Evolutionary conservation across 2,329 filamentous ascomycete species (phyloP).

Genomic region (Alternaria solani): DNA sequence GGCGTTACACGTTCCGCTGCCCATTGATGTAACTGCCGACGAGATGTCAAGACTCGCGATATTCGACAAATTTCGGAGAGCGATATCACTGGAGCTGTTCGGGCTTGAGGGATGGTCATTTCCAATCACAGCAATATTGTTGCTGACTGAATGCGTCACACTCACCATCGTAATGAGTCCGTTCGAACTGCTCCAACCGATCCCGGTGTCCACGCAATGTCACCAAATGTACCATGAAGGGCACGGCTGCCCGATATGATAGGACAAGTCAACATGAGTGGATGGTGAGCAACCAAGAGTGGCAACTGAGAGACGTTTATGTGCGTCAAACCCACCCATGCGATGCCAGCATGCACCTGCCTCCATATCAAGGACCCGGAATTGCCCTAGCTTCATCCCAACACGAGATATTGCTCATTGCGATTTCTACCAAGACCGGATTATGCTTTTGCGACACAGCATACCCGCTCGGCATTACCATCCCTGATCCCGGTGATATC

Average conservation of each 20-base stretch:
- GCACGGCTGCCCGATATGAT: neutral
- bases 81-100: neutral
- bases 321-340: neutral
- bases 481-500: neutral
- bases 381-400: neutral
- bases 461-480: conserved; percentile 2
- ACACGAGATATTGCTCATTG: neutral
- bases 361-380: neutral
- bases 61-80: conserved; percentile 2
- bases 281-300: neutral
- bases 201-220: neutral
- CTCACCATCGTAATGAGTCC: neutral
- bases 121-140: neutral
- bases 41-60: conserved; percentile 14
- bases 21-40: conserved; percentile 17
- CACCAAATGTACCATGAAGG: neutral
- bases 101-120: neutral
- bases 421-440: neutral
- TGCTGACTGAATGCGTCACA: neutral
- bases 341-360: neutral
- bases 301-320: neutral
- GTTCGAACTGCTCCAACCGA: neutral
- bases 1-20: conserved; percentile 1
- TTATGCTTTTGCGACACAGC: neutral
- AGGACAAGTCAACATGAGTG: neutral